Conservation (phyloP, 768 basidiomycete species). For the Polyporus arcularius region DNA sequence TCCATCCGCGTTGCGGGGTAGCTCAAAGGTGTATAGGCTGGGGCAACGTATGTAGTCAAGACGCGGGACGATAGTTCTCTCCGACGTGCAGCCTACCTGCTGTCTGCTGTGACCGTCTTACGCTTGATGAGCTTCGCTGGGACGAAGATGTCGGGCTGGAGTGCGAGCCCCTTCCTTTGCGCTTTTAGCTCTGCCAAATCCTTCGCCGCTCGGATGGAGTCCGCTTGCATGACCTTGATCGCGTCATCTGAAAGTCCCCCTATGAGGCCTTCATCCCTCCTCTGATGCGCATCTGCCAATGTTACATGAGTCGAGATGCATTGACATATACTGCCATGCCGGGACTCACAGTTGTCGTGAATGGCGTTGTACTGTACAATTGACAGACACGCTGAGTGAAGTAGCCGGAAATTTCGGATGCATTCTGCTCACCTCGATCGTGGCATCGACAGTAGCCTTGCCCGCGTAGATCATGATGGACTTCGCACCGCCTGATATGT, state of each 20-base stretch:
- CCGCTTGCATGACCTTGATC: constrained; percentile 21
- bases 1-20: constrained; percentile 20
- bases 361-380: constrained; percentile 23
- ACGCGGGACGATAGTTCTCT: neutral
- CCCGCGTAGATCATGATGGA: constrained; percentile 23
- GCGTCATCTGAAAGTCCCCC: constrained; percentile 18
- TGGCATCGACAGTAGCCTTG: constrained; percentile 22
- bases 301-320: neutral
- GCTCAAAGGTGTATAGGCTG: constrained; percentile 25
- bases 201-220: constrained; percentile 19
- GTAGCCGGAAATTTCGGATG: neutral
- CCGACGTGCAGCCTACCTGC: constrained; percentile 7
- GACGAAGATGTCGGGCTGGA: constrained; percentile 23
- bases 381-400: too few species aligned
- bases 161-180: constrained; percentile 16
- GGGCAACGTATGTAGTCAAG: neutral
- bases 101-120: constrained; percentile 15
- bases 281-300: constrained; percentile 19
- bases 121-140: constrained; percentile 18
- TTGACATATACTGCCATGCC: neutral
- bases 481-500: constrained; percentile 11
- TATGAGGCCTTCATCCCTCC: constrained; percentile 23
- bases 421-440: constrained; percentile 16
- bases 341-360: constrained; percentile 21
- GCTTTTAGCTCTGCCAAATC: constrained; percentile 19